These are phyloP conservation scores for Venturia aucupariae DNA, from an alignment of 2,329 filamentous ascomycete species.

Conservation along the genomic window DNA sequence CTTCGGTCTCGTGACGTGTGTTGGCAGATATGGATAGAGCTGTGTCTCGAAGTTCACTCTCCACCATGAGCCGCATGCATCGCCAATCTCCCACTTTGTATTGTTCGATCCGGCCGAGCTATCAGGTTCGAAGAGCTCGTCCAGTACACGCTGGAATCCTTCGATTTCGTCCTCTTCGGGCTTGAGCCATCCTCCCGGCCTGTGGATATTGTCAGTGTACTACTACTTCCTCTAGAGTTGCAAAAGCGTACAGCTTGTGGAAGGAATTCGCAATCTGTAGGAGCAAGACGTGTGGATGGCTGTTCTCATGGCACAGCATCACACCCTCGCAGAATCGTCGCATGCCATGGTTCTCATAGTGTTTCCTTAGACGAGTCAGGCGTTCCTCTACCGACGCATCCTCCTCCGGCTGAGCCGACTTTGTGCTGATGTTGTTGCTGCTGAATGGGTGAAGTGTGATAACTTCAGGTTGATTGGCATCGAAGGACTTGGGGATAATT, in stretches of 20 bases:
- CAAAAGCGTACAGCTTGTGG: conserved; percentile 69
- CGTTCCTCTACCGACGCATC: conserved; percentile 91
- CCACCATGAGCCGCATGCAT: conserved; percentile 97
- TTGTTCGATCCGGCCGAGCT: conserved; percentile 80
- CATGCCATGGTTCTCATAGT: conserved; percentile 90
- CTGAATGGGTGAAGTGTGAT: conserved; percentile 90
- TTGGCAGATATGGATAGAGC: conserved; percentile 97
- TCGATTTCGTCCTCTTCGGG: conserved; percentile 84
- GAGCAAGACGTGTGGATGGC: conserved; percentile 98
- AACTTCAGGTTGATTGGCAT: conserved; percentile 77
- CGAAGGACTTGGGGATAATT: conserved; percentile 72
- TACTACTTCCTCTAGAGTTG: conserved; percentile 7
- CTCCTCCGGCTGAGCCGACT: conserved; percentile 96
- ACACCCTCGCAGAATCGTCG: conserved; percentile 94
- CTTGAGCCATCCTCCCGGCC: conserved; percentile 84
- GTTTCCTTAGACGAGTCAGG: conserved; percentile 88
- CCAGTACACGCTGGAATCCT: conserved; percentile 88
- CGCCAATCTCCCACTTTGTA: conserved; percentile 88
- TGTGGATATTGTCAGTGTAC: conserved; percentile 22
- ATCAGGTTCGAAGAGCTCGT: conserved; percentile 89
- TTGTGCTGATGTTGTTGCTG: conserved; percentile 98
- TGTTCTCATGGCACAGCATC: conserved; percentile 96
- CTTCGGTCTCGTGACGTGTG: conserved; percentile 91
- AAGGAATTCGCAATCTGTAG: conserved; percentile 98
- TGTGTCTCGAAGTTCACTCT: conserved; percentile 98